Evolutionary conservation across 169 alveolate genomes (phyloP).

Genomic region (Perkinsus marinus): DNA sequence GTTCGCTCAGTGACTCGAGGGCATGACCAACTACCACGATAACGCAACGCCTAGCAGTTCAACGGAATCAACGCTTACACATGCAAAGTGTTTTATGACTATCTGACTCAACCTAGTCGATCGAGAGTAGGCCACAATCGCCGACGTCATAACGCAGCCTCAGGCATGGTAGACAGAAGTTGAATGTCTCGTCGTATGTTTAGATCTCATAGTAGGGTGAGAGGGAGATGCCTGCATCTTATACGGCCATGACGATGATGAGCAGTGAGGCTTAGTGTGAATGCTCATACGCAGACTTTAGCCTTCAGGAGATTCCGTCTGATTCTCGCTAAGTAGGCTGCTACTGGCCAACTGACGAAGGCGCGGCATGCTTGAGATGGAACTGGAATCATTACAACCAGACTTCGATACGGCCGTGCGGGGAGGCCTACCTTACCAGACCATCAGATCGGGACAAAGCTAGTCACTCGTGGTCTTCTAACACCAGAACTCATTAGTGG

Average conservation of each 20-base stretch:
- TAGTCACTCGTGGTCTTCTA: neutral
- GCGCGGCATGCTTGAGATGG: neutral
- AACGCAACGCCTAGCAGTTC: neutral
- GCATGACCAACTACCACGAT: neutral
- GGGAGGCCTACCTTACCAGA: neutral
- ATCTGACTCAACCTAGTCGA: too few species aligned
- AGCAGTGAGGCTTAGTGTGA: too few species aligned
- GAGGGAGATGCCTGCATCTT: too few species aligned
- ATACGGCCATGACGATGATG: too few species aligned
- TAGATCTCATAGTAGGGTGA: too few species aligned
- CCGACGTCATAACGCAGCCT: too few species aligned
- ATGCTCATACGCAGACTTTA: neutral
- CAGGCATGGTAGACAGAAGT: too few species aligned
- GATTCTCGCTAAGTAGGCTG: neutral
- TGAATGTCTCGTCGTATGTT: too few species aligned
- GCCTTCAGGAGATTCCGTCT: neutral
- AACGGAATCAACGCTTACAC: too few species aligned
- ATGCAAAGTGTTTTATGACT: too few species aligned
- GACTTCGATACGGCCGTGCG: too few species aligned
- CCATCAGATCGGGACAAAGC: neutral
- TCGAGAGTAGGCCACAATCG: too few species aligned
- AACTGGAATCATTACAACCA: neutral
- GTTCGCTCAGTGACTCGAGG: neutral
- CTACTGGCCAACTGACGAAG: neutral
- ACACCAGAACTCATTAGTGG: neutral